A percentile compares a stretch with the other conserved stretches of the same genome.
Conservation (phyloP, 2,329 filamentous ascomycete species). For the Cladobotryum protrusum region DNA sequence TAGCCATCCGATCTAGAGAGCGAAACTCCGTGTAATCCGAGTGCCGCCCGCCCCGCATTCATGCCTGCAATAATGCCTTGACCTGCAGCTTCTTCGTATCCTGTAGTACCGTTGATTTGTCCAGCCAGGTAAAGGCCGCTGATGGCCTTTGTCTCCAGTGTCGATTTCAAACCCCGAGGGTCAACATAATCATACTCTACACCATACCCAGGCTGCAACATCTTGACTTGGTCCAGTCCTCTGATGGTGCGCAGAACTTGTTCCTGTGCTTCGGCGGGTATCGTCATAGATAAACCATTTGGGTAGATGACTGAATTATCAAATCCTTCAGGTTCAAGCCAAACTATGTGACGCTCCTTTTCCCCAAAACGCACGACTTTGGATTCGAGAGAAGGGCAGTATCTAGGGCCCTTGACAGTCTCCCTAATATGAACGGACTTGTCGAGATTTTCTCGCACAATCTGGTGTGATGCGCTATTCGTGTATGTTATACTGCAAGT, state of each 20-base stretch:
- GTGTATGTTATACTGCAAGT: constrained; percentile 85
- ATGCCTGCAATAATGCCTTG: constrained; percentile 90
- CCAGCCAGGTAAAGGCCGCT: constrained; percentile 84
- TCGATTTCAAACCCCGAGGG: constrained; percentile 78
- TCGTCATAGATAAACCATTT: constrained; percentile 95
- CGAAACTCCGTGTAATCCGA: constrained; percentile 56
- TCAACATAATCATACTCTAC: constrained; percentile 99
- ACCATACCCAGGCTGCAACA: constrained; percentile 93
- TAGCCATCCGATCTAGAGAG: constrained; percentile 83
- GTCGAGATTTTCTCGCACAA: constrained; percentile 84
- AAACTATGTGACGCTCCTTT: constrained; percentile 79
- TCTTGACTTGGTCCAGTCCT: constrained; percentile 82
- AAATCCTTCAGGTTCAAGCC: constrained; percentile 96
- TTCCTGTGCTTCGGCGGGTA: constrained; percentile 81
- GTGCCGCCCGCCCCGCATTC: constrained; percentile 80
- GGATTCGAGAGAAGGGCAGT: constrained; percentile 91
- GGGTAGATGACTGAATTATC: constrained; percentile 87
- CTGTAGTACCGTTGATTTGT: constrained; percentile 97
- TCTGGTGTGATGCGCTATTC: constrained; percentile 72
- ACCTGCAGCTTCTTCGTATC: constrained; percentile 94
- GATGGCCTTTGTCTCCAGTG: constrained; percentile 90
- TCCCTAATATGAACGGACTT: constrained; percentile 96
- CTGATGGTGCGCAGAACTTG: constrained; percentile 76
- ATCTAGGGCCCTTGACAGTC: constrained; percentile 86
- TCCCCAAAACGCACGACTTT: constrained; percentile 85